A percentile compares a stretch with the other conserved stretches of the same genome.
Evolutionary conservation across 2,329 filamentous ascomycete species (phyloP).

Genomic region (Fusarium napiforme): DNA sequence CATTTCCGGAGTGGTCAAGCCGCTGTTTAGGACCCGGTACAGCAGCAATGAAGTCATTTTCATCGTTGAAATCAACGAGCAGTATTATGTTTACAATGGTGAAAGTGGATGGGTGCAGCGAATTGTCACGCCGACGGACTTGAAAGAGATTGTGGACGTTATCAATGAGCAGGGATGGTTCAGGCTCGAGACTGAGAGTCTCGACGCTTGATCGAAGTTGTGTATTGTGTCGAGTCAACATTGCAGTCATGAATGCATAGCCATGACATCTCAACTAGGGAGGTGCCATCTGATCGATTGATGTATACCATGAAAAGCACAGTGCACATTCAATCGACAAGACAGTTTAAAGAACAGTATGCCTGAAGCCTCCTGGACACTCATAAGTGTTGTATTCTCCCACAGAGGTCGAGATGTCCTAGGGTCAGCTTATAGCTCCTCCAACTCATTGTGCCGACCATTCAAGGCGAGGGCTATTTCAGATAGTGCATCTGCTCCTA

Average conservation of each 20-base stretch:
- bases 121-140: background rate
- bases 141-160: background rate
- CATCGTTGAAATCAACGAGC: background rate
- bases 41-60: background rate
- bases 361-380: too few species aligned
- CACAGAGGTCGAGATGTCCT: too few species aligned
- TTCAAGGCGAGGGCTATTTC: too few species aligned
- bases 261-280: rapidly evolving
- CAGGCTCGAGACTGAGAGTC: background rate
- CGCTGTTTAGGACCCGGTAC: background rate
- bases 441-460: background rate
- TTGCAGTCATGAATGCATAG: background rate
- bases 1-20: background rate
- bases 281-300: rapidly evolving
- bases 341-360: background rate
- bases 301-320: rapidly evolving
- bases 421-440: too few species aligned
- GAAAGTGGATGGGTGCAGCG: background rate
- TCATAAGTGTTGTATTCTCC: too few species aligned
- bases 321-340: rapidly evolving
- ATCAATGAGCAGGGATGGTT: background rate
- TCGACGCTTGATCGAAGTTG: background rate
- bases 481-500: too few species aligned
- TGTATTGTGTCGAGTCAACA: background rate
- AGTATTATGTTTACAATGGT: background rate